These are phyloP conservation scores for Pestalotiopsis fici DNA, from an alignment of 2,329 filamentous ascomycete genomes.

Conservation along the genomic window DNA sequence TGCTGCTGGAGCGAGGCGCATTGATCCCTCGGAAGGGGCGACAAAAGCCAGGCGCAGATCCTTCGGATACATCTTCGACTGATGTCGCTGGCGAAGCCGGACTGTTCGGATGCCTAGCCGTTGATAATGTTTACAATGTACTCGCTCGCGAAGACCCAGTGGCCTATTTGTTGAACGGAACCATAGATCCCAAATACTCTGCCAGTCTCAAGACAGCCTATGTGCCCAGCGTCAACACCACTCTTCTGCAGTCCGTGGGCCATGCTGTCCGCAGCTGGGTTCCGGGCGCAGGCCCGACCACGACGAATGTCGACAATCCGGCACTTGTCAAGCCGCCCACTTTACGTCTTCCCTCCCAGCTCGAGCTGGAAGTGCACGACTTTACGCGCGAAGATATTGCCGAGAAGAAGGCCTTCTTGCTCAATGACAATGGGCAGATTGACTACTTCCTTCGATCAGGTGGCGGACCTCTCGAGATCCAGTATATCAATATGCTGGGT, in stretches of 20 bases:
- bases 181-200: slow-evolving; percentile 81
- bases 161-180: slow-evolving; percentile 88
- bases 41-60: slow-evolving; percentile 73
- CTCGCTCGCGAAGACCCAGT: slow-evolving; percentile 74
- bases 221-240: slow-evolving; percentile 72
- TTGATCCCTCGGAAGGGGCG: slow-evolving; percentile 77
- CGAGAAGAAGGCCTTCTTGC: slow-evolving; percentile 80
- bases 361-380: slow-evolving; percentile 96
- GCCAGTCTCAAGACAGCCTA: slow-evolving; percentile 74
- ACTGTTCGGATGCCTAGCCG: slow-evolving; percentile 84
- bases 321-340: slow-evolving; percentile 34
- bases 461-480: slow-evolving; percentile 85
- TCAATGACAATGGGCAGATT: slow-evolving; percentile 97
- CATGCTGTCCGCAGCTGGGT: slow-evolving; percentile 64
- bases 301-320: slow-evolving; percentile 28
- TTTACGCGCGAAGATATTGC: slow-evolving; percentile 91
- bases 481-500: slow-evolving; percentile 95
- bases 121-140: slow-evolving; percentile 97
- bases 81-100: slow-evolving; percentile 76
- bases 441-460: slow-evolving; percentile 86
- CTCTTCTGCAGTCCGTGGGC: slow-evolving; percentile 65
- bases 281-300: slow-evolving; percentile 44
- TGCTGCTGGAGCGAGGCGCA: slow-evolving; percentile 74
- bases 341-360: slow-evolving; percentile 57
- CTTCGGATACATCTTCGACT: slow-evolving; percentile 55